Evolutionary conservation across 495 filamentous ascomycete genomes (phyloP), one percentile per base, ranked within the genome.

Genomic region (Penicillium canariense): DNA sequence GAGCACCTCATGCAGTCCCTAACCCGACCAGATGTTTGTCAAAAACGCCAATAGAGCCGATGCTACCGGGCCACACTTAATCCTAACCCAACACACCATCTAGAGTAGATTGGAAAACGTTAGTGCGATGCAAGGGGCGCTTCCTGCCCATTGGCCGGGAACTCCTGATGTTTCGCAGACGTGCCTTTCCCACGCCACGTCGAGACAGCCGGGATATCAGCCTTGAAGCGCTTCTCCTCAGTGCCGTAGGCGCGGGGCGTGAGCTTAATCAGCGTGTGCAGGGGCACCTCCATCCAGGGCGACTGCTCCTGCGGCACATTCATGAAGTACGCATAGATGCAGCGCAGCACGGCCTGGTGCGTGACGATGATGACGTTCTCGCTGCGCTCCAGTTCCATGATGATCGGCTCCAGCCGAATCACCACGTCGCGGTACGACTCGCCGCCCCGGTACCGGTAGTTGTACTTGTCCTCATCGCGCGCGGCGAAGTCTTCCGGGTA

Each of bases 301-400:
- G 86, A 90, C 66, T 87, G 79, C 62, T 94, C 90, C 71, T 97
- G 93, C 18, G 88, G 86, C 40, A 92, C 86, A 60, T 97, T 95
- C 87, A 97, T 96, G 71, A 97, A 98, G 68, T 98, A 98, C 7
- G 94, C 87, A 66, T 97, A 97, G 59, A 98, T 97, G 74, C 94
- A 98, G 48, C 94, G 84, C 50, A 98, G 77, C 20, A 98, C 92
- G 3, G 94, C 94, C 69, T 98, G 94, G 69, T 98, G 94, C 5
- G 94, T 97, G 42, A 98, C 91, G 63, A 98, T 96, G 50, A 98
- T 87, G 56, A 98, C 96, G 63, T 98, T 93, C 68, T 97, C 94
- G 60, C 84, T 88, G 50, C 94, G 84, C 70, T 98, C 94, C 39
- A 98, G 77, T 63, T 98, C 94, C 94, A 98, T 98, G 75, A 98